A percentile compares a stretch with the other conserved stretches of the same genome.
Evolutionary conservation across 2,329 filamentous ascomycete species (phyloP).

Genomic region (Xylaria sp.): DNA sequence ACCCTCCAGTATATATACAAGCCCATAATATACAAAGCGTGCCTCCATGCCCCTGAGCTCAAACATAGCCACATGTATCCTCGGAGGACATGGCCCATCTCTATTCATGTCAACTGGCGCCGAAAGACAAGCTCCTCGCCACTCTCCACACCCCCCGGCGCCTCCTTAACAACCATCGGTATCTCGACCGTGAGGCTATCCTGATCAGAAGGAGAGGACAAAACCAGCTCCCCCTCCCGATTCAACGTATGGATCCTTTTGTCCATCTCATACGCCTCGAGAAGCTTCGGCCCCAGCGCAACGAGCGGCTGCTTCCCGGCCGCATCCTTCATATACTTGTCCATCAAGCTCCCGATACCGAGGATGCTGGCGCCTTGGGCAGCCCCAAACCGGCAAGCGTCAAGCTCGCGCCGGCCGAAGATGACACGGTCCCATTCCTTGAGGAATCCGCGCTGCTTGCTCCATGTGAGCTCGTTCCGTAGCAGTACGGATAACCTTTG

Average conservation of each 20-base stretch:
- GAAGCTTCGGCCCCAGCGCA: slow-evolving; percentile 32
- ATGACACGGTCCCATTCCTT: slow-evolving; percentile 40
- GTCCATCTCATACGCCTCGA: slow-evolving; percentile 38
- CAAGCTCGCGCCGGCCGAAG: slow-evolving; percentile 34
- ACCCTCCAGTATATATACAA: neutral
- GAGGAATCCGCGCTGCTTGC: slow-evolving; percentile 24
- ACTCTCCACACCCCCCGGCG: neutral
- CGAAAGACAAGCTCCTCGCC: neutral
- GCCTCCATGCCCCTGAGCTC: neutral
- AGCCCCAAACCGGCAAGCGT: slow-evolving; percentile 16
- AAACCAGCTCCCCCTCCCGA: slow-evolving; percentile 29
- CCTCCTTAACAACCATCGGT: slow-evolving; percentile 21
- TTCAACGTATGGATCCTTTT: slow-evolving; percentile 31
- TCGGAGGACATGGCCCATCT: neutral
- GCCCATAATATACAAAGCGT: slow-evolving; percentile 3
- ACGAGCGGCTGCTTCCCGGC: slow-evolving; percentile 19
- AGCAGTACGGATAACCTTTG: slow-evolving; percentile 31
- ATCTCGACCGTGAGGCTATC: slow-evolving; percentile 35
- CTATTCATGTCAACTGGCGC: neutral
- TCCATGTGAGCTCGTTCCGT: neutral
- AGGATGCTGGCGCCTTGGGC: neutral
- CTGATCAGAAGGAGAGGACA: slow-evolving; percentile 22
- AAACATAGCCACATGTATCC: neutral
- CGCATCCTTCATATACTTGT: slow-evolving; percentile 26
- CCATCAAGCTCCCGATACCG: slow-evolving; percentile 18